Conservation (phyloP, 163 green algal species). For the Coccomyxa subellipsoidea region DNA sequence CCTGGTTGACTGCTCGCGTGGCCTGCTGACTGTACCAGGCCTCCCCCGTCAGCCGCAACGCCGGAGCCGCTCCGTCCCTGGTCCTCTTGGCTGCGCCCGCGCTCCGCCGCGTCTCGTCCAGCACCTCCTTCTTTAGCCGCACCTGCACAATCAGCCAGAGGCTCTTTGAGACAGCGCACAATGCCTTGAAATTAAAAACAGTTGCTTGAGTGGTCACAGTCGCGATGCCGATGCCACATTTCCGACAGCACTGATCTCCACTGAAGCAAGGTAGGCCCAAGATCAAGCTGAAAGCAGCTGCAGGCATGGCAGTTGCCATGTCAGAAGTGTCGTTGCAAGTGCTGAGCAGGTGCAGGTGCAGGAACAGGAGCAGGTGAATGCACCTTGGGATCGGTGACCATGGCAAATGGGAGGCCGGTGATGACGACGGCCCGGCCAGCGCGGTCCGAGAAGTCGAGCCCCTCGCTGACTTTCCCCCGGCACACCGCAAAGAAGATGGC, state of each 20-base stretch:
- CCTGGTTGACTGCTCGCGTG: constrained; percentile 83
- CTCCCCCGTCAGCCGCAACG: constrained; percentile 47
- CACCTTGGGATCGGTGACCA: constrained; percentile 73
- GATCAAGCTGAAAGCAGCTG: too few relatives aligned
- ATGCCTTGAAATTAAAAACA: too few relatives aligned
- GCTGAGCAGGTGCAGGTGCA: too few relatives aligned
- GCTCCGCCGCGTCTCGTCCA: constrained; percentile 26
- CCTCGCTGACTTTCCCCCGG: constrained; percentile 86
- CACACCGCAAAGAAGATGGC: constrained; percentile 93
- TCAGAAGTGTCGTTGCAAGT: too few relatives aligned
- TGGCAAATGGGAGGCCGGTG: constrained; percentile 82
- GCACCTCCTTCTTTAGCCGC: constrained; percentile 40
- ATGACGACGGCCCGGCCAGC: constrained; percentile 87
- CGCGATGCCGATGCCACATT: too few relatives aligned
- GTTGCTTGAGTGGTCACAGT: too few relatives aligned
- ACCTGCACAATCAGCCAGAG: constrained; percentile 32
- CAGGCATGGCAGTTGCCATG: too few relatives aligned
- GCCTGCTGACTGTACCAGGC: constrained; percentile 88
- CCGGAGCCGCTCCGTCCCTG: not conserved
- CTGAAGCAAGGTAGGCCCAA: too few relatives aligned
- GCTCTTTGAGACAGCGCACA: too few relatives aligned
- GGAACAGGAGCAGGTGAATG: not conserved
- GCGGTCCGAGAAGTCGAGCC: constrained; percentile 94
- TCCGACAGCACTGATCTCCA: too few relatives aligned
- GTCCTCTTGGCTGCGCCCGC: constrained; percentile 12